Evolutionary conservation across 495 filamentous ascomycete species (phyloP).

Genomic region (Penicillium canariense): DNA sequence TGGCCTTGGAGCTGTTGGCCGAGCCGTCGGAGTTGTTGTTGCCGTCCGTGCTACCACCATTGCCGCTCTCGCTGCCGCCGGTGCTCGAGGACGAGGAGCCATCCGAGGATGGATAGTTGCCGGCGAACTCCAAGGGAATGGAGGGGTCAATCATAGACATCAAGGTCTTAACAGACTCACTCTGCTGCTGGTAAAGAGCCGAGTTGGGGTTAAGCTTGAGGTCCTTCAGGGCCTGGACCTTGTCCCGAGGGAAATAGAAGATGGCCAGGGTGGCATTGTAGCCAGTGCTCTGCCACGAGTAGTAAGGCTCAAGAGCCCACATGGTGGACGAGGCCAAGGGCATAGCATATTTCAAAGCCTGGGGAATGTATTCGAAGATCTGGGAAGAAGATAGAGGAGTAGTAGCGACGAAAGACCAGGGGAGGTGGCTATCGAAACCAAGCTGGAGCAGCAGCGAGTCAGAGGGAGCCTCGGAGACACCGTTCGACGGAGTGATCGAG

Average conservation of each 20-base stretch:
- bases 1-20: conserved; percentile 50
- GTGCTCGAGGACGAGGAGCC: conserved; percentile 14
- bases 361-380: conserved; percentile 79
- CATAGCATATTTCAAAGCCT: conserved; percentile 69
- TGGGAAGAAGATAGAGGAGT: conserved; percentile 71
- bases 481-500: conserved; percentile 67
- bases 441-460: conserved; percentile 75
- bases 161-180: conserved; percentile 58
- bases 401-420: conserved; percentile 77
- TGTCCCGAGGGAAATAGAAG: conserved; percentile 65
- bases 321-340: conserved; percentile 51
- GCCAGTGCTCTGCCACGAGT: conserved; percentile 64
- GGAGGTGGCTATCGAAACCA: conserved; percentile 75
- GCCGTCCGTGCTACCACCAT: conserved; percentile 37
- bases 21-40: conserved; percentile 42
- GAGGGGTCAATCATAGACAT: conserved; percentile 80
- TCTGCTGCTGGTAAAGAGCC: conserved; percentile 63
- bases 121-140: conserved; percentile 70
- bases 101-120: conserved; percentile 36
- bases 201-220: conserved; percentile 68
- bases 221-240: conserved; percentile 59
- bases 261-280: conserved; percentile 83
- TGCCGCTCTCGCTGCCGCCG: conserved; percentile 8
- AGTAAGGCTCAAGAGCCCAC: conserved; percentile 71
- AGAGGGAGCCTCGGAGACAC: conserved; percentile 50